Conservation (phyloP, 2,329 filamentous ascomycete species). For the Sclerotinia borealis region DNA sequence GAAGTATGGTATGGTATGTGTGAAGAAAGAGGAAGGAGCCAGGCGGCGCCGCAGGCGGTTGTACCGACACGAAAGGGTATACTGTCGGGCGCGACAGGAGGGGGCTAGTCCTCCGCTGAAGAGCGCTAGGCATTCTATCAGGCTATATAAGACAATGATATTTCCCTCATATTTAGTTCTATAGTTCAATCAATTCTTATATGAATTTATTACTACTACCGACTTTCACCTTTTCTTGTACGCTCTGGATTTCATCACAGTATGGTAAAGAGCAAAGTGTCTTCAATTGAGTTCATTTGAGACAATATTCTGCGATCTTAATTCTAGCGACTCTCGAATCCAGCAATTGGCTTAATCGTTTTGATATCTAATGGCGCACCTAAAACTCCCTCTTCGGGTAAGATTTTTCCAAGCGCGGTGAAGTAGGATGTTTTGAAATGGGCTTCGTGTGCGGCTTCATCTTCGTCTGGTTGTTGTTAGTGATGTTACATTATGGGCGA, state of each 20-base stretch:
- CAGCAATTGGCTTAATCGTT: neutral
- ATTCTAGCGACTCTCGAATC: conserved; percentile 5
- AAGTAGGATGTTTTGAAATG: neutral
- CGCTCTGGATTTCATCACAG: too few species aligned
- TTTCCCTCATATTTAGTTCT: too few species aligned
- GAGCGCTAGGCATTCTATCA: too few species aligned
- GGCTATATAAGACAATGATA: too few species aligned
- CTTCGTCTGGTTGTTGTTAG: neutral
- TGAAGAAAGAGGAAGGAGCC: neutral
- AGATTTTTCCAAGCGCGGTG: neutral
- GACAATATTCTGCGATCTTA: neutral
- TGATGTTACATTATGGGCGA: neutral
- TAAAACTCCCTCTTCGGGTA: neutral
- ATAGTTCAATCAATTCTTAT: too few species aligned
- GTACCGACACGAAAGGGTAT: too few species aligned
- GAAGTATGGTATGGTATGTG: neutral
- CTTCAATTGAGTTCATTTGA: neutral
- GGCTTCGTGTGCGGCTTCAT: neutral
- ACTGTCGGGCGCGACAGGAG: too few species aligned
- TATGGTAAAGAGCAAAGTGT: neutral
- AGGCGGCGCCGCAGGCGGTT: too few species aligned
- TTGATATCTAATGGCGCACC: neutral
- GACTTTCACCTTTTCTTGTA: too few species aligned
- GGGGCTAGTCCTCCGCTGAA: too few species aligned
- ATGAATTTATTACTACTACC: too few species aligned